Base-by-base conservation (phyloP, 805 yeast species). In the Wickerhamiella alocasiicola region DNA sequence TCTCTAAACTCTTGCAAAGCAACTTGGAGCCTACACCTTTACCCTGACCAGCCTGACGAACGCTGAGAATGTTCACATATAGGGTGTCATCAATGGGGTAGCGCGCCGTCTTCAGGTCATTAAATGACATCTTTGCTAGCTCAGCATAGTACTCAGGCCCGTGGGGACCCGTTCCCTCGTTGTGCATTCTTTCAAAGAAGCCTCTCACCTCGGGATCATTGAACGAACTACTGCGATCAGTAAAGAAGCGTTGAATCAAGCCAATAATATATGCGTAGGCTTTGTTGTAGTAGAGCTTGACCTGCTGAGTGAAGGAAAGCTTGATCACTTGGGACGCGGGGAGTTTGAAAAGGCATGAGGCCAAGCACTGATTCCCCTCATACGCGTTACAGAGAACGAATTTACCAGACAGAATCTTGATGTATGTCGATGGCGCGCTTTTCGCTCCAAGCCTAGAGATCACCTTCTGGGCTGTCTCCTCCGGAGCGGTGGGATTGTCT, bases 41-140 rank as follows among this genome's bases (percentile, higher is more conserved):
- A 6, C 31, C 31, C 6, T 36, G 39, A 17, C 39, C 30, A 13
- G 17, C n/a, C 18, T 20, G 20, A 9, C 25, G 23, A 7, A 20
- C 25, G 2, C 32, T 27, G 28, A 36, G 16, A 12, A 36, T 36
- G 15, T 29, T 31, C 31, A 36, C 24, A n/a, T 36, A 36, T 4
- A 36, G 25, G 9, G 39, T 36, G 15, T 36, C 33, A 5, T 36
- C 19, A 12, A 18, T 19, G 4, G 39, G 39, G 26, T 36, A 36
- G 11, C 18, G 31, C 21, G 31, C 19, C 9, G 27, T 6, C 3
- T 13, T 13, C n/a, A 36, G 32, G 21, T 36, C 39, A 5, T 27
- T 19, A 5, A 7, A 17, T 3, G 32, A 20, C 20, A 29, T 28
- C 13, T 20, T 11, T 6, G 32, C 9, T 13, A 36, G 26, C 12